Evolutionary conservation across 257 asterid species (phyloP), one percentile per base, ranked within the genome.

Genomic region (Sherardia arvensis): DNA sequence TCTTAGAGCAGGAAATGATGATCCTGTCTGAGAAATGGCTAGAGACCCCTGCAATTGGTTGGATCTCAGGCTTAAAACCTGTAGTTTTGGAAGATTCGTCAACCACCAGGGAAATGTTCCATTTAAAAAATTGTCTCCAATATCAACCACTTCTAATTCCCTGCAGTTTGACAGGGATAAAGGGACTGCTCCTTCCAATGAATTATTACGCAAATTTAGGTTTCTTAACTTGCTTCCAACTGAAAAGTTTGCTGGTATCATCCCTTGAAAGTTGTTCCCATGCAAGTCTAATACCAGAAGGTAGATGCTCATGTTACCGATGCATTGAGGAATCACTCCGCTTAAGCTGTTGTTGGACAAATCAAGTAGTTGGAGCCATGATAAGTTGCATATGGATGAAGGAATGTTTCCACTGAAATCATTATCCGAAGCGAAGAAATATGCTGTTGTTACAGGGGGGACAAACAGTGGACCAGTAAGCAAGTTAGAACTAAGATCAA

Each of bases 51-150:
- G 49, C 29, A 75, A 49, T 17, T 17, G 38, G 27, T 71, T 71
- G 2, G 74, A 58, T 56, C 78, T 66, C 78, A 77, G 63, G 66
- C 63, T 68, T 4, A 77, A 68, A 22, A 70, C 77, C 48, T 62
- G 70, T 28, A 71, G 53, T 49, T 62, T 30, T 30, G 71, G 77
- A 67, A 71, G 69, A 43, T 6, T 25, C 45, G 59, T 76, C 66
- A 73, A 28, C 71, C 71, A 73, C 22, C 17, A 5, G 4, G 81
- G 78, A 22, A 77, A 73, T 33, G 73, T 65, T 62, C 64, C 81
- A 62, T 48, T 77, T 23, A 77, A 38, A 38, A 10, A 5, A 36
- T 73, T 77, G 54, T 73, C 53, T 33, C 74, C 74, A 21, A 73
- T 8, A 73, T 77, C 79, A 12, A 77, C 36, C 33, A 77, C 71